Evolutionary conservation across 148 eudicot genomes (phyloP), one percentile per base, ranked within the genome.

Genomic region (Dianthus caryophyllus): DNA sequence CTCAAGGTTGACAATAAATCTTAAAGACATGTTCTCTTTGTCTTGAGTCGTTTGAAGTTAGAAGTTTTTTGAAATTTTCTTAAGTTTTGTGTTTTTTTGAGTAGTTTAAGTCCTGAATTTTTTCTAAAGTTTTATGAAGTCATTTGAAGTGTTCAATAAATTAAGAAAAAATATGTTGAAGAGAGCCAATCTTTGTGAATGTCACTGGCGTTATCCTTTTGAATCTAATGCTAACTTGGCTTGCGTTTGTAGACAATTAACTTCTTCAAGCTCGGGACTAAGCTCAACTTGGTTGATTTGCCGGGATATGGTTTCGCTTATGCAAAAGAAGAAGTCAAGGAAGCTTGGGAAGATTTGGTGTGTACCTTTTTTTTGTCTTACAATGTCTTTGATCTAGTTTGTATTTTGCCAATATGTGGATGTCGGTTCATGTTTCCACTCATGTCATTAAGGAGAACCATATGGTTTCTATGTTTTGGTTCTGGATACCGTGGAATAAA

Each of bases 271-370:
- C 98, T 93, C 65, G 98, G 87, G 73, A 50, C 91, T 61, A 87
- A 89, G 82, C 82, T 85, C 65, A 70, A 75, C 82, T 81, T 93
- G 72, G 98, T 93, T 66, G 98, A 93, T 82, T 80, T 93, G 78
- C 98, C 98, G 52, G 98, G 98, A 60, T 93, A 93, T 65, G 98
- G 98, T 38, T 93, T 93, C 78, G 98, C 98, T 74, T 93, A 85
- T 80, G 98, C 98, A 52, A 93, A 93, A 76, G 98, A 89, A 70
- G 98, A 93, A 83, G 91, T 84, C 59, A 93, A 89, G 84, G 98
- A 93, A 77, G 84, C 95, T 51, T 93, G 98, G 98, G 98, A 93
- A 71, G 98, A 89, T 31, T 91, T 93, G 75, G 98, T 93, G 76
- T 75, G 90, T 84, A 36, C 73, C 49, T 64, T 49, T 59, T n/a